Evolutionary conservation across 352 stramenopile genomes (phyloP), one percentile per base, ranked within the genome.

Genomic region (Elongisporangium undulatum): DNA sequence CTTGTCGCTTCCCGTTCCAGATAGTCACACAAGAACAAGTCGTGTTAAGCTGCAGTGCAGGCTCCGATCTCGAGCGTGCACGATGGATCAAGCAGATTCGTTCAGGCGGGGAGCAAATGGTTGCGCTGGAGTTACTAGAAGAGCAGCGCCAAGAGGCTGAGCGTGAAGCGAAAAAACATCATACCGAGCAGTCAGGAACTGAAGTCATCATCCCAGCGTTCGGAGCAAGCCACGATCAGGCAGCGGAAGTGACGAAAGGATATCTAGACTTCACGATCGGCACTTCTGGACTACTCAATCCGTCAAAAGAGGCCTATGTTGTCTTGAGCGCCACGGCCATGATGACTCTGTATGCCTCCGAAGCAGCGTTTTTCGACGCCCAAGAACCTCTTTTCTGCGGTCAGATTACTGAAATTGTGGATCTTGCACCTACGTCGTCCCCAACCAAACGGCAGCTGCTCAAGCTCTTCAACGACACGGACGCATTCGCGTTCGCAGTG

Each of bases 1-100:
- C 63, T 0, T 75, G 72, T 45, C 66, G 74, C 20, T 90, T 83
- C 38, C 76, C 80, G 3, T 90, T 90, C 51, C 76, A 90, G 51
- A 74, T 90, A n/a, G 50, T 88, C 34, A 88, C 80, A 5, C 70
- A 86, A 19, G 74, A 88, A 26, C 80, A 88, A 39, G 69, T 89
- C 53, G 68, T 88, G 4, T 34, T 90, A 24, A 87, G 76, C 56
- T 88, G 78, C 26, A 79, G 78, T 20, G 80, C 80, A 3, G 72
- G 75, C 17, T 83, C 72, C 0, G 80, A 90, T 55, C 39, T 82
- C 3, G 74, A 88, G 19, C 67, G 80, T 26, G 80, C 78, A 7
- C 79, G 74, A 23, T 90, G 80, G 80, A 87, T 90, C 51, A 77
- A 82, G 19, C 80, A 87, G 22, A 75, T 88, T 41, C 77, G 80